Evolutionary conservation across 1,139 yeast genomes (phyloP), one percentile per base, ranked within the genome.

Genomic region (Magnusiomyces ingens): DNA sequence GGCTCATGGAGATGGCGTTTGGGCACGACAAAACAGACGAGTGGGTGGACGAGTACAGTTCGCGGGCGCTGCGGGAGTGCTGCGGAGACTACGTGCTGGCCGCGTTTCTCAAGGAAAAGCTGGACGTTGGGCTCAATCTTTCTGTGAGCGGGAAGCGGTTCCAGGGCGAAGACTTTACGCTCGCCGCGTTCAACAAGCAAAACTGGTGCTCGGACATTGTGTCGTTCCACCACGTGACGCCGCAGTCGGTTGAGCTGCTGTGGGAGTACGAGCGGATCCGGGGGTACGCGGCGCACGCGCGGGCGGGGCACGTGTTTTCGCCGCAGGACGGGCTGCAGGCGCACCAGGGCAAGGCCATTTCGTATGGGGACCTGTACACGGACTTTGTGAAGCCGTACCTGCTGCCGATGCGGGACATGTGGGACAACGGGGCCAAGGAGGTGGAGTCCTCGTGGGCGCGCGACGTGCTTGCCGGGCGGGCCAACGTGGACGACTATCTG

Each of bases 71-170:
- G 26, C 50, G 58, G 15, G 65, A 61, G 42, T 67, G 70, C 57
- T 67, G 72, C 53, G 74, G 74, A 1, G 75, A 71, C 58, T 64
- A 59, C 50, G 59, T 71, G 61, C 63, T 71, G 2, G 71, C 72
- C 15, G 54, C 55, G 42, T 61, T 57, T 61, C 56, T 57, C 37
- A 52, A 59, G 32, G 66, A 64, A 50, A 53, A 55, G 29, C 49
- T 50, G 5, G 60, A 58, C 15, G 55, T 64, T 21, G 56, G 55
- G 10, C 53, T 67, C 26, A 64, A 65, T 48, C 48, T 55, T 10
- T 55, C 50, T 8, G 55, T 53, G 13, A 55, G 61, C 12, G 56
- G 58, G 26, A 58, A 58, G 21, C 60, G 60, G 29, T 68, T 70
- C 57, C 73, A 68, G 50, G 73, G 74, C 12, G 66, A 67, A 48